Evolutionary conservation across 1,284 basidiomycete genomes (phyloP), one percentile per base, ranked within the genome.

Genomic region (Exobasidium rhododendri): DNA sequence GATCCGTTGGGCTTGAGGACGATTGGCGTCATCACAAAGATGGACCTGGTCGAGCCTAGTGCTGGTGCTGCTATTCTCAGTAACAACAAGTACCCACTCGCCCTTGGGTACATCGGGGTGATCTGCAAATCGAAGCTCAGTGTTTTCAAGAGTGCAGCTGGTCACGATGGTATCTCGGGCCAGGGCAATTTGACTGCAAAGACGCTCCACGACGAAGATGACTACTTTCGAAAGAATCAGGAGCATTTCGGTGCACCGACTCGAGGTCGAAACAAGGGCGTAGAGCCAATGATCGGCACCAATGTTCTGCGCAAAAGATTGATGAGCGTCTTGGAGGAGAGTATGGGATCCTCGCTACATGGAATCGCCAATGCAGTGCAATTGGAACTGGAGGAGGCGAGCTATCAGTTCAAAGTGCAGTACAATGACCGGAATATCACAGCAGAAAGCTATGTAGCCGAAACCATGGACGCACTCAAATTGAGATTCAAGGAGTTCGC

Each of bases 351-450:
- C 0, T 93, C 91, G 45, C 84, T 99, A 10, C 92, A 97, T 74
- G 88, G 90, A 1, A 97, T 99, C 78, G 91, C 92, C 57, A 97
- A 97, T 78, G 91, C 92, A 1, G 94, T 98, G 3, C 93, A 96
- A 75, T 86, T 96, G 35, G 96, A 98, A 80, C 85, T 97, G 13
- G 94, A 98, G 80, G 94, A 97, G 75, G 89, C 94, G 1, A 88
- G 88, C 29, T 99, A 99, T 81, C 94, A 97, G 81, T 98, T 98
- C 86, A 99, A 99, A 81, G 94, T 98, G 0, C 92, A 97, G 81
- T 99, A 98, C 84, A 98, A 99, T 79, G 96, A 99, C 81, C 87
- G 92, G 22, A 86, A 90, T 28, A 91, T 97, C 70, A 90, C 91
- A 0, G 88, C 96, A 11, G 96, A 99, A 80, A 93, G 91, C 2